These are phyloP conservation scores for Talinum fruticosum DNA, from an alignment of 148 eudicot genomes.

Conservation along the genomic window DNA sequence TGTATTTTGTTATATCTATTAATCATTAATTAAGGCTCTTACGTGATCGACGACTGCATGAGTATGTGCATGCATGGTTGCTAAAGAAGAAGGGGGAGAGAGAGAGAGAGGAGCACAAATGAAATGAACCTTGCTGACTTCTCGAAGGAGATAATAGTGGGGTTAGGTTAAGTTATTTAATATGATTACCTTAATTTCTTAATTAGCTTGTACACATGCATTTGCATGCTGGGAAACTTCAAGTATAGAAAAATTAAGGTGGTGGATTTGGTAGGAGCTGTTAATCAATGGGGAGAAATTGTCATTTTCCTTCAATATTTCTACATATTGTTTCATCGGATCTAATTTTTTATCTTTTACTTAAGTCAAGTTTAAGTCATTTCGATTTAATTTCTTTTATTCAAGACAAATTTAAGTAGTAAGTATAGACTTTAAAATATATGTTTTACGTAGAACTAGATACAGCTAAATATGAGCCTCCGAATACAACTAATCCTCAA, in stretches of 20 bases:
- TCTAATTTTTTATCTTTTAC: no score
- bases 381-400: neutral
- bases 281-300: neutral
- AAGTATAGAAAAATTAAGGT: neutral
- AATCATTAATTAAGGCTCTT: neutral
- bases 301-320: neutral
- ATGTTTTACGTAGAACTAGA: no score
- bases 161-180: conserved; percentile 9
- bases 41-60: neutral
- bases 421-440: no score
- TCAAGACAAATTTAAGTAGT: neutral
- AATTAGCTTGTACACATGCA: neutral
- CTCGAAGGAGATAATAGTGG: conserved; percentile 16
- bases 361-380: neutral
- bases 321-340: neutral
- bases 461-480: no score
- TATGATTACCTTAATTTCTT: neutral
- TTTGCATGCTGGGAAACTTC: neutral
- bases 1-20: neutral
- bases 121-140: neutral
- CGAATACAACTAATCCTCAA: no score
- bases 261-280: conserved; percentile 24
- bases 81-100: neutral
- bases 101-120: neutral
- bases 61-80: neutral